Evolutionary conservation across 75 land plant genomes (phyloP), one percentile per base, ranked within the genome.

Genomic region (Cunninghamia lanceolata): DNA sequence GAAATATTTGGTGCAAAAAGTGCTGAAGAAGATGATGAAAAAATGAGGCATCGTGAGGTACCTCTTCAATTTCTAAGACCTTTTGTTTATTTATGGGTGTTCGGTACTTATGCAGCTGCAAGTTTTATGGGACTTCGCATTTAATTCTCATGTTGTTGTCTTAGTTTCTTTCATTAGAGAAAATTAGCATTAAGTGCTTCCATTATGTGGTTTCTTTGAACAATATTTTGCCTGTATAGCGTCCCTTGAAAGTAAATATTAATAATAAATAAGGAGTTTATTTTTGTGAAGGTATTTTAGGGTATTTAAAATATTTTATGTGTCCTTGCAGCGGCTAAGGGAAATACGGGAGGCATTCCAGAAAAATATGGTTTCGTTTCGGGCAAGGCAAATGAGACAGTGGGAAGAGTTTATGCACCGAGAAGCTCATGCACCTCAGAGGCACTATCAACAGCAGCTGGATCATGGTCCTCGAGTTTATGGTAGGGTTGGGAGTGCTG

Each of bases 21-120:
- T 81, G 86, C 90, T 80, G 96, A 97, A 84, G 99, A 95, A 87
- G 99, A 98, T 86, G 93, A 92, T 86, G 99, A 98, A 81, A 94
- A 92, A 78, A 91, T 93, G 66, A 94, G 89, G 87, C 96, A 98
- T 85, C 93, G 99, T 32, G 96, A 98, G 99, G 99, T 98, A 85
- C 13, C 70, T 85, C 76, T 13, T 85, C 63, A 34, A 35, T 70
- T 80, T 77, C 34, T 75, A 36, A 34, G 9, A 68, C 82, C 30
- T 32, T 43, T 50, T 38, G 17, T 30, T 75, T 46, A 50, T 47
- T 13, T 32, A 50, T 82, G 84, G 16, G 34, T 52, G 59, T 10
- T 82, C 15, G 28, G 56, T 46, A 14, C 21, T 50, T 30, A 50
- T 30, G 34, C 32, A 82, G 30, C 28, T 78, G 81, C 2, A 25